Evolutionary conservation across 2,329 filamentous ascomycete genomes (phyloP), one percentile per base, ranked within the genome.

Genomic region (Intubia oerlemansii): DNA sequence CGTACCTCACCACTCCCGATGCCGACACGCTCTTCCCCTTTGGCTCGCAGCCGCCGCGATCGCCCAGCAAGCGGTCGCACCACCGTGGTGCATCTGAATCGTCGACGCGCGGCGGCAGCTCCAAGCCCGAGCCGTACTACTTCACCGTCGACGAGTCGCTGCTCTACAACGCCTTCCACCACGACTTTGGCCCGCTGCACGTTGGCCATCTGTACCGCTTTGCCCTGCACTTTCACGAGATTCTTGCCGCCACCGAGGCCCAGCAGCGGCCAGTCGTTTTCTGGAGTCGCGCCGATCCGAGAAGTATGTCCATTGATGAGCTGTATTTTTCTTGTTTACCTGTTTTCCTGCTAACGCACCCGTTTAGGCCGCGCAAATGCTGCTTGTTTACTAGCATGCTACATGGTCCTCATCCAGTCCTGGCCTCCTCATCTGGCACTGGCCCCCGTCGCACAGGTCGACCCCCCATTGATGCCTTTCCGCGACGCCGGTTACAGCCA

Each of bases 381-480:
- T 27, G 82, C 88, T 17, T 93, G 84, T 48, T 66, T 98, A 44
- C 67, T 98, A 25, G 85, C 88, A 31, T 92, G 82, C 57, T 98
- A 98, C 56, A 95, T 98, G 84, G 84, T 98, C 24, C 57, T 98
- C 38, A 92, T 98, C 42, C 88, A 98, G 54, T 80, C 79, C 24
- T 98, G 88, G 88, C 80, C 88, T 26, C 88, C 88, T 29, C 88
- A 98, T 57, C 59, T 95, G 42, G 88, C 88, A 19, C 66, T 98
- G 24, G 85, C 85, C 10, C 88, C 88, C 10, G 91, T 98, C 45
- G 81, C 88, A 6, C 88, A 98, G 54, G 77, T 90, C 44, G 88
- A 98, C 46, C 88, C 88, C 25, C 88, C 88, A 15, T 66, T 92
- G 58, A 98, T 98, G 88, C 88, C 88, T 9, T 98, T 98, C 64